A percentile compares a stretch with the other conserved stretches of the same genome.
Evolutionary conservation across 1,139 yeast genomes (phyloP).

Genomic region (Debaryomyces singareniensis): DNA sequence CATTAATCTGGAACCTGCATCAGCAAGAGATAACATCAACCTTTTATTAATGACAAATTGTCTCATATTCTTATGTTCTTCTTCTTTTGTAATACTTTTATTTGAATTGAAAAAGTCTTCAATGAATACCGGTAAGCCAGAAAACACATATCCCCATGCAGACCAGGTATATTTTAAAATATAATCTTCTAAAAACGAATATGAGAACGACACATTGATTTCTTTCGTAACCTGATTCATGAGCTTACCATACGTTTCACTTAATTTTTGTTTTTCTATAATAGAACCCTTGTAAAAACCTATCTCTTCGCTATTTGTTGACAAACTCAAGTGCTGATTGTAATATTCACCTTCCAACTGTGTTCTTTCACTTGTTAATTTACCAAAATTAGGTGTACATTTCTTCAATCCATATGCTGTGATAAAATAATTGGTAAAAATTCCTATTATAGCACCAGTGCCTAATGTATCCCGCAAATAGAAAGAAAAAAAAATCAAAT

Average conservation of each 20-base stretch:
- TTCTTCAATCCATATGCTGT: slow-evolving; percentile 73
- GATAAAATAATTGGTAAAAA: slow-evolving; percentile 70
- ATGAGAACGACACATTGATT: slow-evolving; percentile 47
- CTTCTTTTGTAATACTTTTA: slow-evolving; percentile 12
- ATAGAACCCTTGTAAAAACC: slow-evolving; percentile 89
- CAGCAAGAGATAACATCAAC: slow-evolving; percentile 84
- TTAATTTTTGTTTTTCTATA: slow-evolving; percentile 69
- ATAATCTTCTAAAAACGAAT: slow-evolving; percentile 78
- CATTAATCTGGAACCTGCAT: slow-evolving; percentile 96
- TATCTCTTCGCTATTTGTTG: slow-evolving; percentile 87
- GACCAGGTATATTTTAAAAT: slow-evolving; percentile 92
- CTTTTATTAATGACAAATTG: slow-evolving; percentile 88
- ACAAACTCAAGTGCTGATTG: slow-evolving; percentile 78
- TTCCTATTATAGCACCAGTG: slow-evolving; percentile 75
- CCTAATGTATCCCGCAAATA: slow-evolving; percentile 85
- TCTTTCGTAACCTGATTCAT: slow-evolving; percentile 39
- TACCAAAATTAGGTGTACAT: slow-evolving; percentile 84
- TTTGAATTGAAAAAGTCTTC: slow-evolving; percentile 36
- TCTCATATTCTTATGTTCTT: slow-evolving; percentile 61
- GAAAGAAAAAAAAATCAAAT: slow-evolving; percentile 77
- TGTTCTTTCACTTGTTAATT: slow-evolving; percentile 64
- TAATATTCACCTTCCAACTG: slow-evolving; percentile 85
- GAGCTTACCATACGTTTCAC: slow-evolving; percentile 51
- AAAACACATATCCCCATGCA: slow-evolving; percentile 84
- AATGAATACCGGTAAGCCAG: slow-evolving; percentile 74